These are phyloP conservation scores for Hanseniaspora hatyaiensis DNA, from an alignment of 805 yeast species.

Conservation along the genomic window DNA sequence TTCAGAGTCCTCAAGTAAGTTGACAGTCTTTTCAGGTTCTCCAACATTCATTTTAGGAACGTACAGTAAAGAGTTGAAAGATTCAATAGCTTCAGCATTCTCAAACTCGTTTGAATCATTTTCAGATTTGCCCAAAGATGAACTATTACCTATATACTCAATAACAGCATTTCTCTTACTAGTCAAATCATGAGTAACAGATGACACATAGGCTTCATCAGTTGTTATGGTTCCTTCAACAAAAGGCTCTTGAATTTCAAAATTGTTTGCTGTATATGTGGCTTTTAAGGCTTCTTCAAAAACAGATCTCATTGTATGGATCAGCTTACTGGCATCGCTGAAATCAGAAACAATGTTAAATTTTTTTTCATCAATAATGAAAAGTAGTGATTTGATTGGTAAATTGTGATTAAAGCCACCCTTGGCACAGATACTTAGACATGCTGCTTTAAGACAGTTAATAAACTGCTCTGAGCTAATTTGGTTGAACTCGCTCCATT, in stretches of 20 bases:
- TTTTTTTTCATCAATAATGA: constrained; percentile 32
- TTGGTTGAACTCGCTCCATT: constrained; percentile 3
- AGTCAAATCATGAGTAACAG: constrained; percentile 72
- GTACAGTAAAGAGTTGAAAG: constrained; percentile 21
- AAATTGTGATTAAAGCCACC: constrained; percentile 24
- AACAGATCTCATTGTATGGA: constrained; percentile 1
- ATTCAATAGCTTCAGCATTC: constrained; percentile 49
- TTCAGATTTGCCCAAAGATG: constrained; percentile 17
- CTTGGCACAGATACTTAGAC: constrained; percentile 10
- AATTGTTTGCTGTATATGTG: constrained; percentile 23
- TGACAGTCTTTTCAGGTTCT: not conserved
- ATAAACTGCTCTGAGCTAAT: constrained; percentile 9
- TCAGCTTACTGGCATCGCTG: constrained; percentile 13
- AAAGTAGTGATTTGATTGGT: constrained; percentile 49
- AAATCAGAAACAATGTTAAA: constrained; percentile 17
- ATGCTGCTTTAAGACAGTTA: constrained; percentile 5
- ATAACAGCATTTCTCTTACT: constrained; percentile 69
- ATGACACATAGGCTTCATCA: constrained; percentile 63
- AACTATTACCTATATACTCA: constrained; percentile 56
- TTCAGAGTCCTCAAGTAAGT: not conserved
- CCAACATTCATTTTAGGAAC: constrained; percentile 8
- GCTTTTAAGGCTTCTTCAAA: not conserved
- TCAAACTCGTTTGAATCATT: constrained; percentile 33
- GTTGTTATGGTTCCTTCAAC: constrained; percentile 66
- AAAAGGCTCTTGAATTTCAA: constrained; percentile 69